These are phyloP conservation scores for Lachnellula hyalina DNA, from an alignment of 2,329 filamentous ascomycete genomes.

Conservation along the genomic window DNA sequence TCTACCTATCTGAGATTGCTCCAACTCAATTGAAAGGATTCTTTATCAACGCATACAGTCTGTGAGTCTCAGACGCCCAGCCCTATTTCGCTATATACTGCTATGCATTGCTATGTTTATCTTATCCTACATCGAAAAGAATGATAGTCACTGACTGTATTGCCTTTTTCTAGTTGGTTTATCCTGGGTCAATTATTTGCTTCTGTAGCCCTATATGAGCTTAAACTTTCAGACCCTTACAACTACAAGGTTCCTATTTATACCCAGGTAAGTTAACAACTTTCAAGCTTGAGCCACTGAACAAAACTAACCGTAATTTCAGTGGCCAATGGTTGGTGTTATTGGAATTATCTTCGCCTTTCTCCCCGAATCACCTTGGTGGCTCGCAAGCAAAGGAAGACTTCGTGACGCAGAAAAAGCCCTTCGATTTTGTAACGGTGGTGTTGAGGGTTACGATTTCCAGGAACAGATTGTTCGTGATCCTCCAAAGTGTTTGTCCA, in stretches of 20 bases:
- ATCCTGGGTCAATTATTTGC: conserved; percentile 39
- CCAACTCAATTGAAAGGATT: conserved; percentile 19
- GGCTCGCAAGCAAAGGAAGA: conserved; percentile 33
- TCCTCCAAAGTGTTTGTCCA: neutral
- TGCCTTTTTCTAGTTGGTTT: conserved; percentile 33
- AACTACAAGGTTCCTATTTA: conserved; percentile 39
- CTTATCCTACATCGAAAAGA: neutral
- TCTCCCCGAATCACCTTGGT: conserved; percentile 38
- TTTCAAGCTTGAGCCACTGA: neutral
- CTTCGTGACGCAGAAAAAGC: conserved; percentile 24
- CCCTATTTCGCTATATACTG: too few species aligned
- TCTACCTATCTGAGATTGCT: conserved; percentile 20
- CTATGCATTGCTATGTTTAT: too few species aligned
- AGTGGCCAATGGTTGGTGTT: conserved; percentile 41
- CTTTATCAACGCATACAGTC: conserved; percentile 15
- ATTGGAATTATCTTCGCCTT: conserved; percentile 36
- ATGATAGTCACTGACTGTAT: neutral
- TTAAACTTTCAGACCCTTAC: conserved; percentile 29
- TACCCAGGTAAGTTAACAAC: conserved; percentile 31
- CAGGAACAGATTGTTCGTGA: conserved; percentile 27
- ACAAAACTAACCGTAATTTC: neutral
- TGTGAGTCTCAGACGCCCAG: conserved; percentile 3
- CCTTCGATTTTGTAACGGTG: conserved; percentile 19
- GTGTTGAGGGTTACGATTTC: conserved; percentile 27
- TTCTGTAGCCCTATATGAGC: conserved; percentile 36